Evolutionary conservation across 176 grass and related monocot species (phyloP).

Genomic region (Cenchrus purpureus): DNA sequence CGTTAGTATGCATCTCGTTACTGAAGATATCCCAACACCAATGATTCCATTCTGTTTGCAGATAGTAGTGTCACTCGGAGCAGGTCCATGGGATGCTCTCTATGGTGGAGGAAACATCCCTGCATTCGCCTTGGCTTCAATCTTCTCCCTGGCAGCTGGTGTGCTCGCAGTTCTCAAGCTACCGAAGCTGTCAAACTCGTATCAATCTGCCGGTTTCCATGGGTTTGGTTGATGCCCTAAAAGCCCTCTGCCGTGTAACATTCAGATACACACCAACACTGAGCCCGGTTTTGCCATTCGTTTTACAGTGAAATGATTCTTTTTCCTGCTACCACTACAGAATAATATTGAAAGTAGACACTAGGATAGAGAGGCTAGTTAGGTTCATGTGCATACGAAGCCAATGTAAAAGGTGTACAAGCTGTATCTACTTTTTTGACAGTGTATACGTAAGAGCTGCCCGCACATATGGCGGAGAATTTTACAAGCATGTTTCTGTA

Average conservation of each 20-base stretch:
- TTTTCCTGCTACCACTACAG: constrained; percentile 17
- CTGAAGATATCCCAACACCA: not conserved
- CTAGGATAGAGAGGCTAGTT: constrained; percentile 45
- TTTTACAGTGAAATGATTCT: constrained; percentile 62
- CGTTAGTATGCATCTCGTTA: not conserved
- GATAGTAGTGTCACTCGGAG: constrained; percentile 90
- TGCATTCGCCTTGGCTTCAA: constrained; percentile 79
- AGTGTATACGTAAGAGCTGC: constrained; percentile 40
- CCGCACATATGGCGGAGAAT: not conserved
- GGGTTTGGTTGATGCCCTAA: constrained; percentile 68
- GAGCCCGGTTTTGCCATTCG: constrained; percentile 37
- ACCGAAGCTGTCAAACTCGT: constrained; percentile 75
- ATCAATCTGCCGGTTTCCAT: constrained; percentile 80
- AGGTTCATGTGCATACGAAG: constrained; percentile 55
- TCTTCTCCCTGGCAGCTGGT: constrained; percentile 76
- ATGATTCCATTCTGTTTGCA: constrained; percentile 40
- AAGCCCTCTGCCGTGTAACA: not conserved
- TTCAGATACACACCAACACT: constrained; percentile 4
- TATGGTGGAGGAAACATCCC: constrained; percentile 95
- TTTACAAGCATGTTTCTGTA: not conserved
- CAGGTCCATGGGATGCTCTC: constrained; percentile 92
- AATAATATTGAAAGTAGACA: constrained; percentile 36
- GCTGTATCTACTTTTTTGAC: constrained; percentile 35
- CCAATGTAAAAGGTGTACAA: constrained; percentile 42
- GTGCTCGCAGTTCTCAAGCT: constrained; percentile 81